Evolutionary conservation across 2,329 filamentous ascomycete species (phyloP).

Genomic region (Neonectria coccinea): DNA sequence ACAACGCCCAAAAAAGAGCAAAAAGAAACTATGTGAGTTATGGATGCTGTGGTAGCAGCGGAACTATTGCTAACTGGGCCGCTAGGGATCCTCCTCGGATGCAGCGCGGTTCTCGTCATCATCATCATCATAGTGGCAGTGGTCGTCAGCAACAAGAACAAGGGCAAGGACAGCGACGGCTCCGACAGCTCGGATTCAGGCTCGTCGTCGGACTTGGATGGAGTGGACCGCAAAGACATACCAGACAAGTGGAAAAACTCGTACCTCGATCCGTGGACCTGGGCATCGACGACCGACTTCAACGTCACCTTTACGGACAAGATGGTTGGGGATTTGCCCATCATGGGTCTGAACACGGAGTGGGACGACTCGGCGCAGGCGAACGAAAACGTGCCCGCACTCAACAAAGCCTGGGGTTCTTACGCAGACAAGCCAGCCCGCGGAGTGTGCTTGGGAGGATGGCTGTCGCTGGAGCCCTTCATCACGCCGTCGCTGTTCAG

Average conservation of each 20-base stretch:
- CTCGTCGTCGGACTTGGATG: slow-evolving; percentile 57
- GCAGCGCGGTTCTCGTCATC: slow-evolving; percentile 67
- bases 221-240: slow-evolving; percentile 66
- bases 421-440: slow-evolving; percentile 85
- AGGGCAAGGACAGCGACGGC: slow-evolving; percentile 57
- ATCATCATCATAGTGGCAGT: slow-evolving; percentile 77
- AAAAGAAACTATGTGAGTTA: slow-evolving; percentile 71
- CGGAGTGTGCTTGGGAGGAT: slow-evolving; percentile 93
- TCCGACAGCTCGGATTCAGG: slow-evolving; percentile 40
- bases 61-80: slow-evolving; percentile 36
- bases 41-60: slow-evolving; percentile 6
- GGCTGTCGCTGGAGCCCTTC: slow-evolving; percentile 93
- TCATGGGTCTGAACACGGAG: slow-evolving; percentile 87
- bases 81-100: slow-evolving; percentile 67
- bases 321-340: slow-evolving; percentile 84
- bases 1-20: slow-evolving; percentile 59
- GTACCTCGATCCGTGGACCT: slow-evolving; percentile 88
- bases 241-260: slow-evolving; percentile 77
- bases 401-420: slow-evolving; percentile 79
- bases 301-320: slow-evolving; percentile 92
- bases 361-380: slow-evolving; percentile 87
- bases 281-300: slow-evolving; percentile 91
- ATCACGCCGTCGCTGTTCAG: slow-evolving; percentile 93
- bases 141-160: slow-evolving; percentile 70
- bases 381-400: slow-evolving; percentile 82